These are phyloP conservation scores for Trichoderma pleuroti DNA, from an alignment of 2,329 filamentous ascomycete species.

Conservation along the genomic window DNA sequence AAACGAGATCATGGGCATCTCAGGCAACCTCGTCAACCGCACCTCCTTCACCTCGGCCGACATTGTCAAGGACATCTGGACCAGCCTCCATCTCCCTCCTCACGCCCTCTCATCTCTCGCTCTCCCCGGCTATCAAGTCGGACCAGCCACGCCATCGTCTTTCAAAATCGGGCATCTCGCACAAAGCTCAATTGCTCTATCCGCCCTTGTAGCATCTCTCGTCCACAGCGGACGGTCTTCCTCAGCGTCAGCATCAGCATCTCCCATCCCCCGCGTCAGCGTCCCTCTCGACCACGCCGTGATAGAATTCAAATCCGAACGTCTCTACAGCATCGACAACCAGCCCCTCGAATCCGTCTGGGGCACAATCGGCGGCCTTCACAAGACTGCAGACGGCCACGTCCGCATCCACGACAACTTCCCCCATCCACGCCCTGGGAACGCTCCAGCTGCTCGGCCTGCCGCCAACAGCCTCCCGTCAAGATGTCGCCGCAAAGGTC, in stretches of 20 bases:
- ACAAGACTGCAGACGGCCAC: constrained; percentile 48
- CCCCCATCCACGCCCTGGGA: constrained; percentile 45
- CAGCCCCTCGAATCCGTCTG: constrained; percentile 33
- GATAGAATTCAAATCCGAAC: constrained; percentile 52
- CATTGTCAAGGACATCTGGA: constrained; percentile 20
- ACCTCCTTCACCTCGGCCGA: constrained; percentile 17
- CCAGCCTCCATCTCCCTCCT: constrained; percentile 21
- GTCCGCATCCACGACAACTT: constrained; percentile 55
- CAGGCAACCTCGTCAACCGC: constrained; percentile 9
- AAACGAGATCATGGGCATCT: not conserved
- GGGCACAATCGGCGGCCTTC: constrained; percentile 48
- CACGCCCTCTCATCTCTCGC: constrained; percentile 15
- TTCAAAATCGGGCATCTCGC: constrained; percentile 53
- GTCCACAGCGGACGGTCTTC: constrained; percentile 36
- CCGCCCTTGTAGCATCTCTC: constrained; percentile 48
- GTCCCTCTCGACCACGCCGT: constrained; percentile 46
- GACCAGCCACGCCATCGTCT: constrained; percentile 43
- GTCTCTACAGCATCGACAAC: constrained; percentile 44
- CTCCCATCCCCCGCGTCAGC: constrained; percentile 34
- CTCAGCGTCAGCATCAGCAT: not conserved
- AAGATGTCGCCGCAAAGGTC: constrained; percentile 39
- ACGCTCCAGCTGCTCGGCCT: constrained; percentile 44
- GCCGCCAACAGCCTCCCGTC: constrained; percentile 29
- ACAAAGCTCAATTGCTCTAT: constrained; percentile 49
- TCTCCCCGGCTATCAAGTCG: constrained; percentile 19